Evolutionary conservation across 2,329 filamentous ascomycete species (phyloP).

Genomic region (Volutella citrinella): DNA sequence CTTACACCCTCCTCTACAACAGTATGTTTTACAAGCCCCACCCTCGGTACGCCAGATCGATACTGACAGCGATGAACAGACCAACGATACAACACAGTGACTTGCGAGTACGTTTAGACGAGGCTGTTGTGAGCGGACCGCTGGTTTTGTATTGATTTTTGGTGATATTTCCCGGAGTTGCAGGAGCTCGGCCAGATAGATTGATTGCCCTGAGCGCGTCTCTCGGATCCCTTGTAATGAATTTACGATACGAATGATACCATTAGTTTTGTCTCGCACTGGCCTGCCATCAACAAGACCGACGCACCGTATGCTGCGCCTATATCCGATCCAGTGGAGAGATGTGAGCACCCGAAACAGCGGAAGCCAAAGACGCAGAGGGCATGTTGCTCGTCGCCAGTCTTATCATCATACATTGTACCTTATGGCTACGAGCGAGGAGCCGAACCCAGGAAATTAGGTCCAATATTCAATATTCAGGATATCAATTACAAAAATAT

Average conservation of each 20-base stretch:
- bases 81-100: slow-evolving; percentile 39
- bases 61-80: slow-evolving; percentile 26
- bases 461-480: slow-evolving; percentile 5
- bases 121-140: no score
- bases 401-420: slow-evolving; percentile 1
- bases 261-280: slow-evolving; percentile 2
- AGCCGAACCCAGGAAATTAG: slow-evolving; percentile 3
- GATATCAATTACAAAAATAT: no score
- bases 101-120: slow-evolving; percentile 39
- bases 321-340: neutral
- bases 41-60: no score
- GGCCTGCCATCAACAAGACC: neutral
- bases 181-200: slow-evolving; percentile 6
- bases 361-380: no score
- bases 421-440: neutral
- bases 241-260: slow-evolving; percentile 14
- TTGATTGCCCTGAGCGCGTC: slow-evolving; percentile 6
- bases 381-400: no score
- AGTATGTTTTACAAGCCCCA: slow-evolving; percentile 26
- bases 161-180: slow-evolving; percentile 10
- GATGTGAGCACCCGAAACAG: neutral
- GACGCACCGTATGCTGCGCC: slow-evolving; percentile 1
- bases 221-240: slow-evolving; percentile 9
- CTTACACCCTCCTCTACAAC: slow-evolving; percentile 42
- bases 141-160: slow-evolving; percentile 5